Base-by-base conservation (phyloP, 345 rosid genomes). In the Toxicodendron radicans region DNA sequence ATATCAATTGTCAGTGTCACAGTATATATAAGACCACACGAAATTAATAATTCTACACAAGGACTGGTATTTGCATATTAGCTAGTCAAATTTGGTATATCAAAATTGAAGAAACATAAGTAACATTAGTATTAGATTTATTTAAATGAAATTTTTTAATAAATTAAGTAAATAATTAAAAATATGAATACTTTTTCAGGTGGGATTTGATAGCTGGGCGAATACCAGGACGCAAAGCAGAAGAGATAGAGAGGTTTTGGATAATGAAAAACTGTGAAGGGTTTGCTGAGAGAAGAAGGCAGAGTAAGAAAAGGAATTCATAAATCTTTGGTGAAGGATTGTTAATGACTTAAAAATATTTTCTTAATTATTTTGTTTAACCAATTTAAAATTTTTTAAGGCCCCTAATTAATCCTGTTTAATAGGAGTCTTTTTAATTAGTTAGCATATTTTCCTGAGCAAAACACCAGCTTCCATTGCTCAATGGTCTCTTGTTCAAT, bases 241-340 rank as follows among this genome's bases (percentile, higher is more conserved):
- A 84, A 57, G 92, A 90, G 77, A 85, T 90, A 80, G 92, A 90
- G 86, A 88, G 95, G 79, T 88, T 84, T 78, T 90, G 95, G 95
- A 80, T 90, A 70, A 88, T 90, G 95, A 80, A 75, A 78, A 83
- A 86, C 35, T 70, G 64, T n/a, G 87, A 85, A 61, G 80, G 80
- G 33, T 90, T 86, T 79, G 85, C 85, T 27, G 80, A 75, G 38
- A 86, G 58, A 77, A 78, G 86, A 78, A 82, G 71, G 0, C 70
- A 76, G 75, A 78, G 75, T 7, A 14, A 1, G n/a, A 57, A 57
- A 66, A 30, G 51, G 43, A 79, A 12, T 10, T 45, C 13, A 5
- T 30, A 68, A 24, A 38, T 2, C 24, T 21, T 21, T 45, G 7
- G 35, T 38, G 4, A 23, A 54, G 23, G 24, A 24, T 41, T 45